Evolutionary conservation across 1,139 yeast genomes (phyloP), one percentile per base, ranked within the genome.

Genomic region (Saccharomycopsis hybrid): DNA sequence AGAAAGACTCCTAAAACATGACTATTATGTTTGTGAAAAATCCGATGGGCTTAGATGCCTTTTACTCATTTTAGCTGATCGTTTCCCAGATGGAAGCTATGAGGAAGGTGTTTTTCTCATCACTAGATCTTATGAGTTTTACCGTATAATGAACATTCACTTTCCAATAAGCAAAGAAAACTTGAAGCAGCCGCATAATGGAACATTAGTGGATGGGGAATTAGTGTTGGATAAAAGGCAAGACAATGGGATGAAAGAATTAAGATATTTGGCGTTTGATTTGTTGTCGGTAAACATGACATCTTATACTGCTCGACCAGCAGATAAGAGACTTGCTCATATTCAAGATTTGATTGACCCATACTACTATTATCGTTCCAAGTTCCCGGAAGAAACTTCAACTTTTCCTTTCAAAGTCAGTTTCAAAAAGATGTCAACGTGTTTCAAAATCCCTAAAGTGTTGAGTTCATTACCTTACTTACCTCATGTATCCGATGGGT

Each of bases 21-120:
- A 84, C 60, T 92, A 89, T 63, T 84, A 80, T 60, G 98, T 92
- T 0, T 92, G 98, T 68, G 99, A 94, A 62, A 94, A 94, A 64
- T 81, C 95, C 0, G 98, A 94, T 65, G 99, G 99, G 0, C 70
- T 92, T 49, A 72, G 99, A 51, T 87, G 95, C 54, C 69, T 92
- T 46, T 67, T 85, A 63, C 71, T 84, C 53, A 76, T 84, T 3
- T 66, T 84, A 42, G 53, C 51, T 11, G 47, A 50, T 31, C 29
- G 36, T 4, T 70, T 87, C 28, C 48, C 47, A 60, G 90, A 85
- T 60, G 82, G 88, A 2, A 79, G 87, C 2, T 84, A 82, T 24
- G 90, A 84, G 60, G 92, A 77, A 57, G 82, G 80, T n/a, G 86
- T 74, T 62, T 90, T 71, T 69, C 74, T 79, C 57, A 83, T 94